phyloP scores from a whole-genome alignment of 2,329 filamentous ascomycete species.

The Pseudogymnoascus sp. region DNA sequence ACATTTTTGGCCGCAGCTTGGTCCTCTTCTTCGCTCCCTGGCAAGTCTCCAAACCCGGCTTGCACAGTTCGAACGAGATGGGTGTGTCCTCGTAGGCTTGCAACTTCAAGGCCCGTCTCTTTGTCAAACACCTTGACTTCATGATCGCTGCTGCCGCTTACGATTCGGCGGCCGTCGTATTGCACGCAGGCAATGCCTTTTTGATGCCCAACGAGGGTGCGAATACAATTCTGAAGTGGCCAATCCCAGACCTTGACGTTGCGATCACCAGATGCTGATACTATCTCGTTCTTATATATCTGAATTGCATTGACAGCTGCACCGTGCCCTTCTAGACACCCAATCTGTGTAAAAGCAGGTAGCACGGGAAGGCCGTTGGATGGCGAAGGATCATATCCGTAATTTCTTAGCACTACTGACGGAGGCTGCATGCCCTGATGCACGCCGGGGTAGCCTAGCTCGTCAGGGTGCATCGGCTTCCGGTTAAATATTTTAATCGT shows the following conservation, averaged over 20 bases:
- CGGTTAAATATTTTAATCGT: conserved; percentile 96
- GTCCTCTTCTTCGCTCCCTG: conserved; percentile 70
- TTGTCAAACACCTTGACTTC: conserved; percentile 94
- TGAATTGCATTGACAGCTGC: conserved; percentile 97
- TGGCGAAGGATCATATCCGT: conserved; percentile 43
- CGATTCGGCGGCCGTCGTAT: conserved; percentile 86
- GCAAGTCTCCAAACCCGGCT: conserved; percentile 84
- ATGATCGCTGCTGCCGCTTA: conserved; percentile 93
- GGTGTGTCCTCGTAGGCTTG: conserved; percentile 72
- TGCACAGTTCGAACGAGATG: conserved; percentile 91
- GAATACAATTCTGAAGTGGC: conserved; percentile 65
- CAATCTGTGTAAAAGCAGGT: conserved; percentile 68
- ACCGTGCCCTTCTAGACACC: conserved; percentile 72
- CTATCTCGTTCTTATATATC: conserved; percentile 75
- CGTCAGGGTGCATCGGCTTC: conserved; percentile 53
- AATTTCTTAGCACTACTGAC: conserved; percentile 44
- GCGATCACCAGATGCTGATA: conserved; percentile 90
- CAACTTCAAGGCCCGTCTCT: conserved; percentile 77
- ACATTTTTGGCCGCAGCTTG: conserved; percentile 63
- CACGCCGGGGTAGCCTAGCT: conserved; percentile 45
- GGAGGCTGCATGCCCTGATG: conserved; percentile 42
- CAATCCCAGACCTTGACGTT: conserved; percentile 94
- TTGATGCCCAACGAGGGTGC: conserved; percentile 76
- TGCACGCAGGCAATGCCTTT: conserved; percentile 98
- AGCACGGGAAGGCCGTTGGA: conserved; percentile 44